These are phyloP conservation scores for Bruguiera parviflora DNA, from an alignment of 345 rosid genomes.

Conservation along the genomic window DNA sequence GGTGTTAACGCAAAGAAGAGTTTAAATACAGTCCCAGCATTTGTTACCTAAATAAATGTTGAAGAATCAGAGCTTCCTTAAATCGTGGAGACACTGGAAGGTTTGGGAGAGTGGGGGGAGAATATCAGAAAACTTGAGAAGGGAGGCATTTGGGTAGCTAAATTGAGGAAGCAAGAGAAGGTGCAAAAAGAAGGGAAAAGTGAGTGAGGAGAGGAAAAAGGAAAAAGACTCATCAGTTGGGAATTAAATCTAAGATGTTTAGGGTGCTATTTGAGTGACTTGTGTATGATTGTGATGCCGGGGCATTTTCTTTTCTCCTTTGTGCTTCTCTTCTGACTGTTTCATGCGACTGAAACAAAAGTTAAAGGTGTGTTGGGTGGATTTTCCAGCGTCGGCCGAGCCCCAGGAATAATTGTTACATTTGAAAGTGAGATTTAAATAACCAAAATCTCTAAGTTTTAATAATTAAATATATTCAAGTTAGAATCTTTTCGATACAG, in stretches of 20 bases:
- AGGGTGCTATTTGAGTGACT: background rate
- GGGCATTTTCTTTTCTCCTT: slow-evolving; percentile 22
- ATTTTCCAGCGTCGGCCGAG: background rate
- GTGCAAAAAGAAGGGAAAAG: slow-evolving; percentile 51
- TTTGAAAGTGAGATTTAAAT: too few relatives aligned
- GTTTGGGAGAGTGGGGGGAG: slow-evolving; percentile 32
- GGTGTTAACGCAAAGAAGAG: slow-evolving; percentile 49
- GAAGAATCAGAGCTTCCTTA: slow-evolving; percentile 90
- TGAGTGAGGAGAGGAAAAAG: slow-evolving; percentile 22
- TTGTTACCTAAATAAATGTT: slow-evolving; percentile 37
- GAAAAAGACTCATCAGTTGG: slow-evolving; percentile 19
- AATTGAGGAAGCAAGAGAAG: slow-evolving; percentile 78
- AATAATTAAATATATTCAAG: too few relatives aligned
- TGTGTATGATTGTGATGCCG: slow-evolving; percentile 6
- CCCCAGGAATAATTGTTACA: too few relatives aligned
- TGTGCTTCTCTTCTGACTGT: slow-evolving; percentile 38
- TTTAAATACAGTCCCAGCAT: slow-evolving; percentile 36
- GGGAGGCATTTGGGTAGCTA: slow-evolving; percentile 70
- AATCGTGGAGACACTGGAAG: slow-evolving; percentile 50
- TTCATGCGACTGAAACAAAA: slow-evolving; percentile 44
- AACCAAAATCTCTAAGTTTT: too few relatives aligned
- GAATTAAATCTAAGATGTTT: slow-evolving; percentile 23
- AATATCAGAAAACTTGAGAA: slow-evolving; percentile 97
- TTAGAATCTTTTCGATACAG: too few relatives aligned
- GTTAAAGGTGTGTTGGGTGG: slow-evolving; percentile 27